Evolutionary conservation across 2,329 filamentous ascomycete species (phyloP).

Genomic region (Paraconiothyrium brasiliense): DNA sequence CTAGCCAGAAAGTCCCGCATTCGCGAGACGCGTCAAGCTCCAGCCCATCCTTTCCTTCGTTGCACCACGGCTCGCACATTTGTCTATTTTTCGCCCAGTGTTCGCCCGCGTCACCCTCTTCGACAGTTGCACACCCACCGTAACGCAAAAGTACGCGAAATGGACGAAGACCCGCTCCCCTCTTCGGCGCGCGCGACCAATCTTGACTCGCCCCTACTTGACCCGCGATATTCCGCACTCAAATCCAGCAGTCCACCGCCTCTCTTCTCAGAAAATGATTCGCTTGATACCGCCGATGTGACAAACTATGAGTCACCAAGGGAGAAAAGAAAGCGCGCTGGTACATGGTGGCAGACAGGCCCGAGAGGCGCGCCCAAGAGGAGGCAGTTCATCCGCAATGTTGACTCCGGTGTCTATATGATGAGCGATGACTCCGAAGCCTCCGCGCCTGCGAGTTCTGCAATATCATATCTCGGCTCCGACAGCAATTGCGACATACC

Average conservation of each 20-base stretch:
- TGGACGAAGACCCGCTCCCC: constrained; percentile 35
- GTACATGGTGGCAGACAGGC: constrained; percentile 41
- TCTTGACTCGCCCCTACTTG: constrained; percentile 39
- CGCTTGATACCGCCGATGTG: constrained; percentile 38
- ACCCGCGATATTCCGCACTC: constrained; percentile 27
- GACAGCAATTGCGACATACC: constrained; percentile 23
- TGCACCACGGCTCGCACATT: not conserved
- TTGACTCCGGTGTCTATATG: constrained; percentile 45
- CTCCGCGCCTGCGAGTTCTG: constrained; percentile 12
- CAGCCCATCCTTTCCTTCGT: not conserved
- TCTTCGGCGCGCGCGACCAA: constrained; percentile 34
- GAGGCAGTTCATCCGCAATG: constrained; percentile 40
- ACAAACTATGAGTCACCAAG: constrained; percentile 45
- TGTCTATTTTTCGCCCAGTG: not conserved
- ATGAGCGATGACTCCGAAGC: constrained; percentile 38
- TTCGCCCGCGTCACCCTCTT: not conserved
- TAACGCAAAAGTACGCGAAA: constrained; percentile 14
- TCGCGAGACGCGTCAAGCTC: constrained; percentile 5
- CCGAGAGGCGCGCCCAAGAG: constrained; percentile 34
- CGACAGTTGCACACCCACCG: not conserved
- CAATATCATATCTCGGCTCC: constrained; percentile 24
- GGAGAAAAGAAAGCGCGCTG: constrained; percentile 44
- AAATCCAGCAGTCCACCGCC: constrained; percentile 43
- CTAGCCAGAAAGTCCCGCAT: not conserved
- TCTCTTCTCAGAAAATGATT: constrained; percentile 46